Base-by-base conservation (phyloP, 2,329 filamentous ascomycete species). In the Nothomitra cinnamomea region DNA sequence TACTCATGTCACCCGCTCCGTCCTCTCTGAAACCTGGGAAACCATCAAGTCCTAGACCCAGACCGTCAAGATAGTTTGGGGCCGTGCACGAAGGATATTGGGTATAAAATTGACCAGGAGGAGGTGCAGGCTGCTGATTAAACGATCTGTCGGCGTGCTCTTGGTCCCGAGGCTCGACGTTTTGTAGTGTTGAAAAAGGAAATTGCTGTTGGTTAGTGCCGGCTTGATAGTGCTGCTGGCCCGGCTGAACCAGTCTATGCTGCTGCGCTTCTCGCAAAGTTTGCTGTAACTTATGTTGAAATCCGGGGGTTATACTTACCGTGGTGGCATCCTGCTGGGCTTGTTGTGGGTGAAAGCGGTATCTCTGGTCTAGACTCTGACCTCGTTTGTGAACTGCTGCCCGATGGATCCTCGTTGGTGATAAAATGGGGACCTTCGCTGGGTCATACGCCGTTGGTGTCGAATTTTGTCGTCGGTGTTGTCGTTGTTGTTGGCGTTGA, bases 261-360 rank as follows among this genome's bases (percentile, higher is more conserved):
- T 86, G 80, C 79, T 90, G 87, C 81, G 83, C 78, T 85, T 86
- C 85, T 83, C 83, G 84, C 82, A 87, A 78, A 72, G 80, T 76
- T 78, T 87, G 83, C 78, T 89, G 85, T 77, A 73, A 72, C 71
- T 76, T 68, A 69, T 70, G 72, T 70, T 72, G 70, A 62, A 64
- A 66, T 76, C 72, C 73, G 74, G 67, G 63, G 73, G 73, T 76
- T 67, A 67, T 74, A 72, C 71, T 75, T 73, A 74, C 70, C 64
- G 67, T 69, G 60, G 62, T 65, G 62, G 72, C 72, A 60, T 75
- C 72, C 69, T 75, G 74, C 63, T 69, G 58, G 62, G 62, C 54
- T 61, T 62, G 60, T 63, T 61, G 61, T 72, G 68, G 75, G 70
- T 65, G 66, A 71, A 74, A 68, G 19, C 77, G 76, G 69, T 75